phyloP scores from a whole-genome alignment of 208 protist genomes.

The Trypanosoma avium region DNA sequence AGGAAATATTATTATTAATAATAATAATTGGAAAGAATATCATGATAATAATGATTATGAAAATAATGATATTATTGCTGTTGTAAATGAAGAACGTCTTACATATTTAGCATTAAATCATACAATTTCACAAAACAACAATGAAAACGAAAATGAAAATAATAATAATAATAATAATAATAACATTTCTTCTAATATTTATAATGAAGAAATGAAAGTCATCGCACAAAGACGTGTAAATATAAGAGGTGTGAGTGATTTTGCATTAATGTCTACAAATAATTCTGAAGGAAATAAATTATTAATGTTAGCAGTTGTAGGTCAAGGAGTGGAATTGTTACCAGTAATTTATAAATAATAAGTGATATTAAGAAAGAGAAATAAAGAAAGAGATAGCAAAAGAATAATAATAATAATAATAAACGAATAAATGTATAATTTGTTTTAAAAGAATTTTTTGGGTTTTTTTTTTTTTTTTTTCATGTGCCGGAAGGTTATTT shows the following conservation, averaged over 20 bases:
- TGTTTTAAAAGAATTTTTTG: too few relatives aligned
- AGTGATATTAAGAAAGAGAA: neutral
- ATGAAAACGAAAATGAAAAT: too few relatives aligned
- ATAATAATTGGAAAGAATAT: neutral
- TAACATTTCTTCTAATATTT: slow-evolving; percentile 11
- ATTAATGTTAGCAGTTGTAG: slow-evolving; percentile 19
- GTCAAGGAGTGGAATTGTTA: slow-evolving; percentile 24
- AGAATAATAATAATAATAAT: neutral
- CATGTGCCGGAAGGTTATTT: too few relatives aligned
- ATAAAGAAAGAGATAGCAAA: neutral
- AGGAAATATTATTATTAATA: neutral
- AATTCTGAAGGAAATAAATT: neutral
- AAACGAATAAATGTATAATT: neutral
- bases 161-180: too few relatives aligned
- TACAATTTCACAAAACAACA: too few relatives aligned
- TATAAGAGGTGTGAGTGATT: slow-evolving; percentile 66
- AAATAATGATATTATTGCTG: slow-evolving; percentile 12
- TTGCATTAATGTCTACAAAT: slow-evolving; percentile 23
- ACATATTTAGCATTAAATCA: too few relatives aligned
- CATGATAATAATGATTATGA: neutral
- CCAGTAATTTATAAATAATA: neutral
- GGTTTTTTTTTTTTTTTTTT: too few relatives aligned
- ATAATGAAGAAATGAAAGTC: slow-evolving; percentile 4
- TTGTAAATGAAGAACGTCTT: slow-evolving; percentile 45
- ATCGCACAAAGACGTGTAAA: slow-evolving; percentile 33